A percentile compares a stretch with the other conserved stretches of the same genome.
These are phyloP conservation scores for Wallacemonas sp. DNA, from an alignment of 208 protist genomes.

Conservation along the genomic window DNA sequence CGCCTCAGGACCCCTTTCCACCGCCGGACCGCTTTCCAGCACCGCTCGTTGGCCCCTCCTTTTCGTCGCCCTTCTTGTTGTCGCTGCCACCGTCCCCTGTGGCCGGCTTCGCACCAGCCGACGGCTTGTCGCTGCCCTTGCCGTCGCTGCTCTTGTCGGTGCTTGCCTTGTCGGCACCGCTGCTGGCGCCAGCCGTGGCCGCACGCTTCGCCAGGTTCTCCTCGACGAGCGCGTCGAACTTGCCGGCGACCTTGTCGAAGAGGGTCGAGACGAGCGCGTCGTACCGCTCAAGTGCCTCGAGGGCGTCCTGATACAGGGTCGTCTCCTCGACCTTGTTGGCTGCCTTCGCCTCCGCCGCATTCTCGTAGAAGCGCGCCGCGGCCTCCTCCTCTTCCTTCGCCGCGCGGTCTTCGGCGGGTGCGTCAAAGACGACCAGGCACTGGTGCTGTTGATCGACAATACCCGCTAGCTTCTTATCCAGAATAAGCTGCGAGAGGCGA, in stretches of 20 bases:
- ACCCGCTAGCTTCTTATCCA: constrained; percentile 97
- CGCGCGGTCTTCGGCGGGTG: constrained; percentile 27
- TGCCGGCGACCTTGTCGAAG: constrained; percentile 85
- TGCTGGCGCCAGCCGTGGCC: constrained; percentile 10
- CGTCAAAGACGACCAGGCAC: constrained; percentile 94
- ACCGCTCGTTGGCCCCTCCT: not conserved
- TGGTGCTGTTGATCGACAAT: constrained; percentile 90
- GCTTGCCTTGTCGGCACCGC: constrained; percentile 1
- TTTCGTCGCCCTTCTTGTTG: not conserved
- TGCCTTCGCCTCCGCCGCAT: constrained; percentile 31
- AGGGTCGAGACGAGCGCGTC: constrained; percentile 84
- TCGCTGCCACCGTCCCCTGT: not conserved
- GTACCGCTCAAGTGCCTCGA: constrained; percentile 64
- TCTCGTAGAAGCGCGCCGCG: constrained; percentile 29
- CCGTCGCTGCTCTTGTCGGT: not conserved
- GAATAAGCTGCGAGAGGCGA: constrained; percentile 98
- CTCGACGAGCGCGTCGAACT: constrained; percentile 83
- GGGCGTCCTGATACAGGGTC: constrained; percentile 75
- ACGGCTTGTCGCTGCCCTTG: constrained; percentile 3
- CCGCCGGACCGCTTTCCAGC: not conserved
- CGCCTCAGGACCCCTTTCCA: constrained; percentile 3
- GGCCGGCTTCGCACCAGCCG: not conserved
- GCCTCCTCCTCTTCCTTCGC: constrained; percentile 16
- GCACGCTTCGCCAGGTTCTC: constrained; percentile 71
- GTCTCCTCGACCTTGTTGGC: constrained; percentile 15